Conservation (phyloP, 441 rosid species). For the Capsella rubella region DNA sequence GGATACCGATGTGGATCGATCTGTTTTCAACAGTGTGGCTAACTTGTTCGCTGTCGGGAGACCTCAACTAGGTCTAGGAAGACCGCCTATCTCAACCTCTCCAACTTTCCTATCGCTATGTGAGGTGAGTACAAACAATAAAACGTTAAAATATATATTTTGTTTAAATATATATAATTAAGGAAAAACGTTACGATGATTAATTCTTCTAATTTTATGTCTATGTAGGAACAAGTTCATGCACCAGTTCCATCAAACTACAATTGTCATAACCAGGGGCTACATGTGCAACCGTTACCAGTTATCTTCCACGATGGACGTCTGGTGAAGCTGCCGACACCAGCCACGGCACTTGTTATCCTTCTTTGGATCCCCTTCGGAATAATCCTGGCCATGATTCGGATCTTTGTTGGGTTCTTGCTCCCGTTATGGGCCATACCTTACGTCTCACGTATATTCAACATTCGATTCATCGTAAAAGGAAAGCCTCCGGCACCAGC, state of each 20-base stretch:
- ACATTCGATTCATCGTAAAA: conserved; percentile 67
- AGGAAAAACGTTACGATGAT: background rate
- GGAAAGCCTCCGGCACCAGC: conserved; percentile 78
- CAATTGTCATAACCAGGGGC: conserved; percentile 36
- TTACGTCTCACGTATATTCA: conserved; percentile 60
- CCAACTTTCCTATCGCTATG: conserved; percentile 60
- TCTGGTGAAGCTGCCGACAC: conserved; percentile 80
- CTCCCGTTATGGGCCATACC: conserved; percentile 76
- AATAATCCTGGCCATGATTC: conserved; percentile 59
- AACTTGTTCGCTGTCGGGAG: conserved; percentile 54
- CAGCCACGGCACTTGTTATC: conserved; percentile 71
- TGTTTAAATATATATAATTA: background rate
- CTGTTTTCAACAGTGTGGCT: conserved; percentile 46
- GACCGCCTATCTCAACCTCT: conserved; percentile 32
- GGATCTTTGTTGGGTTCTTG: conserved; percentile 56
- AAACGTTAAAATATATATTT: background rate
- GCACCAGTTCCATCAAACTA: conserved; percentile 55
- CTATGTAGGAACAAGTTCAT: conserved; percentile 59
- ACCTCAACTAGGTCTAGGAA: conserved; percentile 64
- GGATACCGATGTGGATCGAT: conserved; percentile 41
- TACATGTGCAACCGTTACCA: conserved; percentile 65
- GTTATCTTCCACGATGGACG: conserved; percentile 97
- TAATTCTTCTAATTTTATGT: background rate
- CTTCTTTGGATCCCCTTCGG: conserved; percentile 89
- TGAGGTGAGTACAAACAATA: conserved; percentile 52